A percentile compares a stretch with the other conserved stretches of the same genome.
These are phyloP conservation scores for Aaosphaeria arxii DNA, from an alignment of 2,329 filamentous ascomycete species.

Conservation along the genomic window DNA sequence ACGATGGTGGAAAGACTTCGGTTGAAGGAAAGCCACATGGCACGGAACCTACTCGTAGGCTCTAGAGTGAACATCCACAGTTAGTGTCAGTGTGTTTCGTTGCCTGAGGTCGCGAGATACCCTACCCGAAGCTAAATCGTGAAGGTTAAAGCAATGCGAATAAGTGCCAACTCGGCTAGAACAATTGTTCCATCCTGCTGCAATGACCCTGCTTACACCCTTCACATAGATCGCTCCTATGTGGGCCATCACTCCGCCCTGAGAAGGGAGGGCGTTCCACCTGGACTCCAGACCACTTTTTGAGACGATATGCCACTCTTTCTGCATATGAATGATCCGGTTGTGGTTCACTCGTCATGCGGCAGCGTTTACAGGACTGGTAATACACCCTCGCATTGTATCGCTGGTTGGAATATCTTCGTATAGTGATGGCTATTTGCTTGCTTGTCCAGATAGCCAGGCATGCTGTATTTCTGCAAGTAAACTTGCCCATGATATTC, in stretches of 20 bases:
- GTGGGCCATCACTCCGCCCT: constrained; percentile 11
- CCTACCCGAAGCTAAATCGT: too few relatives aligned
- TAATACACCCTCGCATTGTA: constrained; percentile 48
- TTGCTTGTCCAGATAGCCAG: constrained; percentile 39
- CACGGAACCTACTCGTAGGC: too few relatives aligned
- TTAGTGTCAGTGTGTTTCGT: too few relatives aligned
- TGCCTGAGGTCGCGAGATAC: too few relatives aligned
- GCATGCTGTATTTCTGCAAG: constrained; percentile 35
- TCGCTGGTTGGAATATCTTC: constrained; percentile 28
- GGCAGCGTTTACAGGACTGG: constrained; percentile 40
- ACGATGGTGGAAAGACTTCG: too few relatives aligned
- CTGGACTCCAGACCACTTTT: constrained; percentile 39
- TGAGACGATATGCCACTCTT: constrained; percentile 42
- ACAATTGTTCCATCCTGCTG: constrained; percentile 5
- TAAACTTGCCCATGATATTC: constrained; percentile 43
- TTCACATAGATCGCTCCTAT: constrained; percentile 11
- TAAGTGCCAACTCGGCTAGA: background rate
- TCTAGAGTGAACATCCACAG: too few relatives aligned
- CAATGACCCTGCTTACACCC: constrained; percentile 22
- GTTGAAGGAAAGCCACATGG: too few relatives aligned
- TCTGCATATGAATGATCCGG: constrained; percentile 42
- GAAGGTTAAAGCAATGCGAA: too few relatives aligned
- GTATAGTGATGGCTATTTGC: constrained; percentile 42
- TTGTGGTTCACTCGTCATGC: constrained; percentile 29
- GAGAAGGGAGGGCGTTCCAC: constrained; percentile 11